Evolutionary conservation across 306 rosid species (phyloP).

Genomic region (Psophocarpus tetragonolobus): DNA sequence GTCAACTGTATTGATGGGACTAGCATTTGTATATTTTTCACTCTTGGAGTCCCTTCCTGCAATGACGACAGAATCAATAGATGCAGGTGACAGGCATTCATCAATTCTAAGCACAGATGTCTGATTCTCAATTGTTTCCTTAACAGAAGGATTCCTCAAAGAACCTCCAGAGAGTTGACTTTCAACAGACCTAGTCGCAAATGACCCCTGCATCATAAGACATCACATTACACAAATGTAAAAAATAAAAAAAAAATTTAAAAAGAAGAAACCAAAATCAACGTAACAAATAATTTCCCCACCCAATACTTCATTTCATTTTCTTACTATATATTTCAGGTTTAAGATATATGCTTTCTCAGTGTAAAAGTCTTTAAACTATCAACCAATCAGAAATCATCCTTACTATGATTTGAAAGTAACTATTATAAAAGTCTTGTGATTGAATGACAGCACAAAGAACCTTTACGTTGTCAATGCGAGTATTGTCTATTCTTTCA

Average conservation of each 20-base stretch:
- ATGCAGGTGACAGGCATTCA: constrained; percentile 82
- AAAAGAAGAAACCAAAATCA: not conserved
- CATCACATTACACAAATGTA: not conserved
- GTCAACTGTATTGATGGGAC: constrained; percentile 66
- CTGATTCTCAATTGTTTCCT: constrained; percentile 64
- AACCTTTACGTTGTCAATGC: not conserved
- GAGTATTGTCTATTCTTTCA: not conserved
- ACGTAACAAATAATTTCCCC: not conserved
- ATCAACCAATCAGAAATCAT: not conserved
- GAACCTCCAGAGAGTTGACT: constrained; percentile 76
- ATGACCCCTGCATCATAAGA: constrained; percentile 55
- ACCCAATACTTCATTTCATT: constrained; percentile 1
- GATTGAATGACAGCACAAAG: not conserved
- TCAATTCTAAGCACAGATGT: constrained; percentile 66
- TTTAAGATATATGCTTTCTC: not conserved
- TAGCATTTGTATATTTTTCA: constrained; percentile 56
- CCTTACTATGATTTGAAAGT: not conserved
- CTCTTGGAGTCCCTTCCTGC: constrained; percentile 78
- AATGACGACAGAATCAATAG: constrained; percentile 87
- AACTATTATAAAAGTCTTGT: not conserved
- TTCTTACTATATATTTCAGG: not conserved
- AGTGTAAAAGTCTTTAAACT: not conserved
- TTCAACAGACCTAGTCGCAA: constrained; percentile 76
- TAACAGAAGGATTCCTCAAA: constrained; percentile 56
- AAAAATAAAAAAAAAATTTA: no score